phyloP scores from a whole-genome alignment of 441 rosid species.

The Brassica balearica region DNA sequence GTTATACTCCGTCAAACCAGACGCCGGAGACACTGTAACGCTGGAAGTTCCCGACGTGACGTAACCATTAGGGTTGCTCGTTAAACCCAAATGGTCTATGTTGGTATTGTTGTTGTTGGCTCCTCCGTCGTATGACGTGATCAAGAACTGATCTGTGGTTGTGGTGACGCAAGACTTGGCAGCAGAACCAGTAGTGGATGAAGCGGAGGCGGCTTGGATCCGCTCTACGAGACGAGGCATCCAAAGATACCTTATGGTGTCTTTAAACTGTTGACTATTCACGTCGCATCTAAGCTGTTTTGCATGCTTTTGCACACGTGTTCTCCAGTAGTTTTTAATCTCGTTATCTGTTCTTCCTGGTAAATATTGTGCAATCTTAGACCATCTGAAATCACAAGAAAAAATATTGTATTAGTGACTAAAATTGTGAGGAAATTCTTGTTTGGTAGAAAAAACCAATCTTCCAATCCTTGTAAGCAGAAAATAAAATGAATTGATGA shows the following conservation, averaged over 20 bases:
- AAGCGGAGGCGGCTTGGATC: constrained; percentile 65
- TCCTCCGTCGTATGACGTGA: not conserved
- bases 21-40: constrained; percentile 59
- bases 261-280: constrained; percentile 94
- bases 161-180: constrained; percentile 34
- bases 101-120: constrained; percentile 30
- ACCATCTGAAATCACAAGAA: constrained; percentile 61
- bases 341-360: constrained; percentile 98
- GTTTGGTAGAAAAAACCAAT: not conserved
- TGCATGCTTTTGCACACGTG: constrained; percentile 97
- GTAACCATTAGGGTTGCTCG: constrained; percentile 26
- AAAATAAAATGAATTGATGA: not conserved
- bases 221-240: constrained; percentile 91
- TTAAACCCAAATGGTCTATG: constrained; percentile 40
- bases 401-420: not conserved
- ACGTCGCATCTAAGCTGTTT: constrained; percentile 96
- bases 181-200: constrained; percentile 27
- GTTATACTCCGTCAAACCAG: constrained; percentile 57
- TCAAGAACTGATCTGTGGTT: constrained; percentile 24
- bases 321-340: constrained; percentile 96
- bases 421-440: no score
- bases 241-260: constrained; percentile 85
- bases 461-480: not conserved
- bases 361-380: constrained; percentile 88
- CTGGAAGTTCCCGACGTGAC: constrained; percentile 53